phyloP scores from a whole-genome alignment of 805 yeast species.

The Ogataea henricii region DNA sequence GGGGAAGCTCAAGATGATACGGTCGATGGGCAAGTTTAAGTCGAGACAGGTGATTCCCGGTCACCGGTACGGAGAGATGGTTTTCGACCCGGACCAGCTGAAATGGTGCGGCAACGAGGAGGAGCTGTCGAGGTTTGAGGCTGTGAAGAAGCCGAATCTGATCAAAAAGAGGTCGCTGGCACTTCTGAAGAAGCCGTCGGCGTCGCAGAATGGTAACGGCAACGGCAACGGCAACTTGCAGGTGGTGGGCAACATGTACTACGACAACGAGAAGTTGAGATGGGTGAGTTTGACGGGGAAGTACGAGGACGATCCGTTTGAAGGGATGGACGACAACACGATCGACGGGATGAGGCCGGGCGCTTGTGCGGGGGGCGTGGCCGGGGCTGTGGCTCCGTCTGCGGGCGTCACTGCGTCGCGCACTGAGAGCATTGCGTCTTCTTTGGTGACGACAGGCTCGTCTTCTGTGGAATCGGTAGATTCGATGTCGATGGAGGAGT shows the following conservation, averaged over 20 bases:
- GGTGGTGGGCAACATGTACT: conserved; percentile 56
- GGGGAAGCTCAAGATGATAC: conserved; percentile 34
- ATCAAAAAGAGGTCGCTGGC: conserved; percentile 27
- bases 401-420: no score
- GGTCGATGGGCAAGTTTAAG: conserved; percentile 30
- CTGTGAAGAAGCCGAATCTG: conserved; percentile 40
- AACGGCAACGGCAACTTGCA: conserved; percentile 37
- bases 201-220: conserved; percentile 32
- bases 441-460: background rate
- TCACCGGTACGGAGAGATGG: conserved; percentile 45
- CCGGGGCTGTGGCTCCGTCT: background rate
- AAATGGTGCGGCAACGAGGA: conserved; percentile 70
- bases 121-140: conserved; percentile 54
- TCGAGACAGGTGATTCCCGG: conserved; percentile 32
- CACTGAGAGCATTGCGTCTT: background rate
- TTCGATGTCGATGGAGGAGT: conserved; percentile 11
- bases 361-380: background rate
- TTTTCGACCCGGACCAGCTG: conserved; percentile 50
- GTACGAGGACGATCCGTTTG: conserved; percentile 48
- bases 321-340: conserved; percentile 47
- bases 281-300: conserved; percentile 57
- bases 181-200: conserved; percentile 16
- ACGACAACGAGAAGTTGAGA: conserved; percentile 55
- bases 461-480: background rate
- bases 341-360: conserved; percentile 5